These are phyloP conservation scores for Backusella tuberculispora DNA, from an alignment of 192 early-diverging fungal species.

Conservation along the genomic window DNA sequence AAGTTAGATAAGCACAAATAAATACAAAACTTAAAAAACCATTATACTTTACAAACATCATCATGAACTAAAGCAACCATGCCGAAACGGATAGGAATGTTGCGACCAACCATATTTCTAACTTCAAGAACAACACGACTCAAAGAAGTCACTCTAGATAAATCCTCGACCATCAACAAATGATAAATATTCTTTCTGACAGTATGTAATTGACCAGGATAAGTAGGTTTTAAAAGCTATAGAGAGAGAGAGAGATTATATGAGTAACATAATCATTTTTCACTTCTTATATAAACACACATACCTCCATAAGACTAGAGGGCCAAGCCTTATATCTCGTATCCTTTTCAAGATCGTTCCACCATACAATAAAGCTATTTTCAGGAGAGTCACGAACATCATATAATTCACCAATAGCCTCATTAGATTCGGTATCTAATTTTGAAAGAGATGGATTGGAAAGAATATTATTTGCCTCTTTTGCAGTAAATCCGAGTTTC, in stretches of 20 bases:
- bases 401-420: constrained; percentile 55
- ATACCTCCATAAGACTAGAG: constrained; percentile 50
- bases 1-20: not conserved
- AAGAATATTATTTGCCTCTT: constrained; percentile 48
- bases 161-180: constrained; percentile 74
- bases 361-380: constrained; percentile 73
- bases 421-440: constrained; percentile 21
- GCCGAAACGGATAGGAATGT: constrained; percentile 88
- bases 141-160: constrained; percentile 62
- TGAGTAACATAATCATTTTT: not conserved
- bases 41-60: constrained; percentile 42
- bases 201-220: constrained; percentile 72
- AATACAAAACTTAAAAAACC: no score
- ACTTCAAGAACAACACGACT: constrained; percentile 63
- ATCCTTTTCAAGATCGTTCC: constrained; percentile 92
- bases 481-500: constrained; percentile 43
- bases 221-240: constrained; percentile 62
- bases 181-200: constrained; percentile 81
- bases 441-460: constrained; percentile 21
- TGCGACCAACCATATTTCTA: constrained; percentile 62
- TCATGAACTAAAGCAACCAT: constrained; percentile 68
- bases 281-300: not conserved
- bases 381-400: constrained; percentile 74
- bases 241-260: constrained; percentile 3
- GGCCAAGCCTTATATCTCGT: constrained; percentile 74